Base-by-base conservation (phyloP, 2,329 filamentous ascomycete genomes). In the Macrophomina phaseolina region DNA sequence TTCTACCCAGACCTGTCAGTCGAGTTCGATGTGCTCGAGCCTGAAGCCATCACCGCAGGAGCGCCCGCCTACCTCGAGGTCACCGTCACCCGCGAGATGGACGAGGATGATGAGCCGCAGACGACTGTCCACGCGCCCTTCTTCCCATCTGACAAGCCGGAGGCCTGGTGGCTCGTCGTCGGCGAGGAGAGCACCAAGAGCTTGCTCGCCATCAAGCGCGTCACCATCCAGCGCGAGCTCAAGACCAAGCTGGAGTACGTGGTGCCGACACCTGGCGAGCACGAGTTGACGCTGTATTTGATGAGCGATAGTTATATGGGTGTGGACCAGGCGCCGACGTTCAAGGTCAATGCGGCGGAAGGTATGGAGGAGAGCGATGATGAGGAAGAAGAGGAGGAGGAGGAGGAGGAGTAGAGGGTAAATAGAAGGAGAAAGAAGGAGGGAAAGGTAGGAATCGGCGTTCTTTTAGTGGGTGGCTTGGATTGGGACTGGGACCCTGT, bases 131-230 rank as follows among this genome's bases (percentile, higher is more conserved):
- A 98, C 76, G 94, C 94, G 62, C 95, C 95, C 0, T 99, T 98
- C 84, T 99, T 95, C 77, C 94, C 95, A 0, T 84, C 80, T 60
- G 90, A 91, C 79, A 99, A 99, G 85, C 90, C 92, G 83, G 95
- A 99, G 85, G 97, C 95, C 77, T 99, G 94, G 94, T 99, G 95
- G 95, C 82, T 99, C 66, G 92, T 99, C 23, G 92, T 99, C 40
- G 94, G 94, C 36, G 94, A 98, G 73, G 93, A 97, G 81, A 91
- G 88, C 77, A 92, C 91, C 48, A 94, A 93, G 83, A 94, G 86
- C 70, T 83, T 99, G 69, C 84, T 98, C 67, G 94, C 92, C 2
- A 97, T 98, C 83, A 99, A 98, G 85, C 88, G 94, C 72, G 90
- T 99, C 68, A 97, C 94, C 1, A 90, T 99, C 70, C 91, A 89